Conservation (phyloP, 805 yeast species). For the Candida coquimbonensis region DNA sequence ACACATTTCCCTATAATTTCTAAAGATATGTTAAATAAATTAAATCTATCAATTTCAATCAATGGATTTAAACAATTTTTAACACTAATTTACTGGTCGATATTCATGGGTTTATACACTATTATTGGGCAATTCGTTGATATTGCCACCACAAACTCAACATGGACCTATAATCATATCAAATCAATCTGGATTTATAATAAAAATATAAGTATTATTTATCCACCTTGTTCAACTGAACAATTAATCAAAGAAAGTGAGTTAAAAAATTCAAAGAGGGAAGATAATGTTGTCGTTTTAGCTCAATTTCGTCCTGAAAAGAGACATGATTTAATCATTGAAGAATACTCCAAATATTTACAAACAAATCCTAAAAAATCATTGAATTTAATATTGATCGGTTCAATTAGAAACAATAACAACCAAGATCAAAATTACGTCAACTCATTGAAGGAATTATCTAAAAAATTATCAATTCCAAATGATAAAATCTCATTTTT, state of each 20-base stretch:
- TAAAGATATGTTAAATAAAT: slow-evolving; percentile 71
- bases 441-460: slow-evolving; percentile 36
- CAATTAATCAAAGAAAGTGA: slow-evolving; percentile 9
- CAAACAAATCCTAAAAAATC: slow-evolving; percentile 28
- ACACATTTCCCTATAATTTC: slow-evolving; percentile 95
- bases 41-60: slow-evolving; percentile 28
- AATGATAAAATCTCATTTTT: slow-evolving; percentile 42
- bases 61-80: slow-evolving; percentile 22
- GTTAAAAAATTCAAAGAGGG: slow-evolving; percentile 20
- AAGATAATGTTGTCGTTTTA: slow-evolving; percentile 34
- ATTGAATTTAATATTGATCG: slow-evolving; percentile 58
- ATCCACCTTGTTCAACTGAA: slow-evolving; percentile 88
- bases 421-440: slow-evolving; percentile 58
- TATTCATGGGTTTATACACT: slow-evolving; percentile 56
- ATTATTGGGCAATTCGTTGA: slow-evolving; percentile 61
- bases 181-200: slow-evolving; percentile 52
- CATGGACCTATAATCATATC: slow-evolving; percentile 88
- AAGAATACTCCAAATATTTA: slow-evolving; percentile 51
- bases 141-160: slow-evolving; percentile 69
- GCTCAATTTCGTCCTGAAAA: slow-evolving; percentile 97
- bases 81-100: slow-evolving; percentile 65
- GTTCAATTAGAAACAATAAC: slow-evolving; percentile 70
- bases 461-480: slow-evolving; percentile 36
- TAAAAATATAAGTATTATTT: slow-evolving; percentile 43
- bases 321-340: slow-evolving; percentile 67